Base-by-base conservation (phyloP, 768 basidiomycete genomes). In the Russula ochroleuca region DNA sequence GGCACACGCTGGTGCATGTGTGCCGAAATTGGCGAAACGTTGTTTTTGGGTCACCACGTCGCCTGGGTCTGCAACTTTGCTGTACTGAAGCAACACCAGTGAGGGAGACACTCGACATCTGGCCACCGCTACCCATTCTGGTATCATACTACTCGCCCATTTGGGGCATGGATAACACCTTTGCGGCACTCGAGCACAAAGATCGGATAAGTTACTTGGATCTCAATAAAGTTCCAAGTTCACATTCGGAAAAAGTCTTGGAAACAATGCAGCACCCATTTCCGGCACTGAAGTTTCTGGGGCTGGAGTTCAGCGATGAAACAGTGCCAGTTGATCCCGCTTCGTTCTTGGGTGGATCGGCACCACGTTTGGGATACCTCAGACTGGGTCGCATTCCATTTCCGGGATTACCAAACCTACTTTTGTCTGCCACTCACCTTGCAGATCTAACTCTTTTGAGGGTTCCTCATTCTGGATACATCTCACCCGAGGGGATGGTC, bases 301-400 rank as follows among this genome's bases (percentile, higher is more conserved):
- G 1, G 0, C 7, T 45, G 9, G 0, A 4, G 9, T n/a, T 17
- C 19, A 0, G 4, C 0, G 9, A n/a, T 45, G 4, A 11, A n/a
- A 6, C 9, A 10, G 8, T 10, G 10, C 41, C 41, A 10, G 19
- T n/a, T 7, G 8, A 19, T 11, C 19, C 41, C n/a, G 43, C 19
- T 10, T 45, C 43, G n/a, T 45, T 45, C 43, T 10, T 47, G 45
- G 45, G 21, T 13, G 21, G 45, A 21, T 21, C n/a, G 11, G 45
- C 21, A 4, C 21, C 45, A n/a, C 43, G 8, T n/a, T 17, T 45
- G 8, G 8, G 4, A 45, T 0, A 5, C 19, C 10, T 43, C 19
- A 10, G 10, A 3, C 19, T 3, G 19, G 2, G 7, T 4, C 1
- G 2, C n/a, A 21, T 47, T 2, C 2, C 11, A 47, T 21, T 47